These are phyloP conservation scores for Cicer chorassanicum DNA, from an alignment of 306 rosid genomes.

Conservation along the genomic window DNA sequence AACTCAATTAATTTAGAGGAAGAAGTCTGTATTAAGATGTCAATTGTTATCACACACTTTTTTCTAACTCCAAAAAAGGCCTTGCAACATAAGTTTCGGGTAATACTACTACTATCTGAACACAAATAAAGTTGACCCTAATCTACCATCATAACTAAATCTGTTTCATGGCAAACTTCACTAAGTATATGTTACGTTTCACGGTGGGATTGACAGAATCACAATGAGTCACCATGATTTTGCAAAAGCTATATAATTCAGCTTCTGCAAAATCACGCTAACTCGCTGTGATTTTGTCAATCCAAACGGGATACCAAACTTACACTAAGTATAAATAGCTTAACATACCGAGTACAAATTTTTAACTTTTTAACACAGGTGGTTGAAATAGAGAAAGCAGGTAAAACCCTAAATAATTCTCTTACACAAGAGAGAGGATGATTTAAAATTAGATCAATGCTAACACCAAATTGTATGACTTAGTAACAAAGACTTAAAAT, in stretches of 20 bases:
- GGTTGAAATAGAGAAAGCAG: background rate
- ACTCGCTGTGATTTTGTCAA: too few relatives aligned
- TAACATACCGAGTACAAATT: background rate
- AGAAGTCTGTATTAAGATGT: background rate
- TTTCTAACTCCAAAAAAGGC: background rate
- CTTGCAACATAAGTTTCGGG: background rate
- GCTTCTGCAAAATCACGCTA: too few relatives aligned
- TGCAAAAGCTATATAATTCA: too few relatives aligned
- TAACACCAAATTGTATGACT: background rate
- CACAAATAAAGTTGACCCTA: slow-evolving; percentile 1
- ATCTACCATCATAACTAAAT: background rate
- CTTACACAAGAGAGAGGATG: background rate
- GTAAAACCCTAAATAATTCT: background rate
- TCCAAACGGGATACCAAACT: too few relatives aligned
- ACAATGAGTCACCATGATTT: too few relatives aligned
- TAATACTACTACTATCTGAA: background rate
- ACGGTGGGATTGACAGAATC: too few relatives aligned
- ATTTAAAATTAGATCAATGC: background rate
- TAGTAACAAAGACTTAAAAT: background rate
- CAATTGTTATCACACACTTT: background rate
- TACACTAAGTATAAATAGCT: background rate
- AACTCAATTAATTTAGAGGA: slow-evolving; percentile 7
- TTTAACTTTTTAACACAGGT: background rate
- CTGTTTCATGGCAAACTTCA: background rate
- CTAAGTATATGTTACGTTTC: too few relatives aligned